phyloP scores from a whole-genome alignment of 495 filamentous ascomycete genomes.

The Podospora pseudoanserina region DNA sequence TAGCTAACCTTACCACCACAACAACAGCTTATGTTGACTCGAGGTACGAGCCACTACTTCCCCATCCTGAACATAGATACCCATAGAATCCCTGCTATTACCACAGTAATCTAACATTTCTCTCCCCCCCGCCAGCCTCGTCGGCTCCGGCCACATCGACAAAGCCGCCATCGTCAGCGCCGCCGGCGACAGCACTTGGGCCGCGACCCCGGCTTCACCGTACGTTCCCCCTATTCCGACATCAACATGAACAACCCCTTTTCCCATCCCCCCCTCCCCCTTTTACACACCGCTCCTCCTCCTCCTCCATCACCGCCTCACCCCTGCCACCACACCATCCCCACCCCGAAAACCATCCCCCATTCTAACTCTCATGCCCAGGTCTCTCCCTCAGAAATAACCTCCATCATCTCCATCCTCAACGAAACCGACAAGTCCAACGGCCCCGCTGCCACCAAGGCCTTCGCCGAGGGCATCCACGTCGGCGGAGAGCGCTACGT shows the following conservation, averaged over 20 bases:
- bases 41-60: slow-evolving; percentile 35
- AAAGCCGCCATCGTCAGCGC: slow-evolving; percentile 81
- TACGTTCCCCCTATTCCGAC: slow-evolving; percentile 43
- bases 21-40: slow-evolving; percentile 47
- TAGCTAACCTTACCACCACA: slow-evolving; percentile 32
- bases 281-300: not conserved
- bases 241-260: not conserved
- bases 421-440: slow-evolving; percentile 27
- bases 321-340: not conserved
- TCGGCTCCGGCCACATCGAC: slow-evolving; percentile 79
- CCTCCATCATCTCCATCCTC: slow-evolving; percentile 48
- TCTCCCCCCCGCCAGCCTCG: slow-evolving; percentile 55
- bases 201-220: slow-evolving; percentile 66
- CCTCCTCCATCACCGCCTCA: not conserved
- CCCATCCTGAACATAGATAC: not conserved
- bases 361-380: not conserved
- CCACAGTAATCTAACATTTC: not conserved
- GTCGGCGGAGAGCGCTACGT: slow-evolving; percentile 69
- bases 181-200: slow-evolving; percentile 81
- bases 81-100: not conserved
- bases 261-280: no score
- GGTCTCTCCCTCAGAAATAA: slow-evolving; percentile 42
- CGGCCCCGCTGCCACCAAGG: slow-evolving; percentile 45
- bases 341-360: no score
- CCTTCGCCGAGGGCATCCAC: slow-evolving; percentile 60